phyloP scores from a whole-genome alignment of 192 early-diverging fungal genomes.

The Coemansia sp. region DNA sequence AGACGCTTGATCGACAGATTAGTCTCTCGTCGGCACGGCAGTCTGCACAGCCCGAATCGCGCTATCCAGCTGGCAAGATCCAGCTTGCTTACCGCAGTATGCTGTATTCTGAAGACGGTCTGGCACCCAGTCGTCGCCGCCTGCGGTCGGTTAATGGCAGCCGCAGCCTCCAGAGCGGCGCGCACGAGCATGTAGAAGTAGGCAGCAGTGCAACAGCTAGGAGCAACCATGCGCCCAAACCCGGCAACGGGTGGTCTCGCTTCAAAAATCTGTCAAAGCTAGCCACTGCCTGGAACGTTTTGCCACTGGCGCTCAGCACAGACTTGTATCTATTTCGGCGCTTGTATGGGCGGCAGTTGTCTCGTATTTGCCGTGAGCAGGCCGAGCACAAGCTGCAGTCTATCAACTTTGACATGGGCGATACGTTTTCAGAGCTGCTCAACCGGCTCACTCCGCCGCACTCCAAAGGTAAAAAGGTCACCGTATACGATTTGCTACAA shows the following conservation, averaged over 20 bases:
- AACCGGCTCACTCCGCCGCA: slow-evolving; percentile 21
- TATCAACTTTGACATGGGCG: slow-evolving; percentile 47
- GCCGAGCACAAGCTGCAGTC: slow-evolving; percentile 51
- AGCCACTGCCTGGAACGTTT: slow-evolving; percentile 42
- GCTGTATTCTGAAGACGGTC: slow-evolving; percentile 21
- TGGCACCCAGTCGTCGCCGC: slow-evolving; percentile 37
- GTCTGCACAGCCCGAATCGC: not conserved
- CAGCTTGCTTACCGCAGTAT: slow-evolving; percentile 30
- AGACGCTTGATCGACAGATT: not conserved
- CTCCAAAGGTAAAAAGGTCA: slow-evolving; percentile 30
- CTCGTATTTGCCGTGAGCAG: slow-evolving; percentile 49
- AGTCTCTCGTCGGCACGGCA: not conserved
- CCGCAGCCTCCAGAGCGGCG: not conserved
- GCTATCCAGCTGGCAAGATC: slow-evolving; percentile 21
- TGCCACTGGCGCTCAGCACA: slow-evolving; percentile 37
- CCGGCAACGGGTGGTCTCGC: not conserved
- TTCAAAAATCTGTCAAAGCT: slow-evolving; percentile 31
- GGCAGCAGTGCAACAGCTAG: not conserved
- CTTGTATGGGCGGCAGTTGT: slow-evolving; percentile 44
- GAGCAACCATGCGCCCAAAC: not conserved
- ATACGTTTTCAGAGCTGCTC: slow-evolving; percentile 44
- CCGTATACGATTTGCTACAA: slow-evolving; percentile 40
- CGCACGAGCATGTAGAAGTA: not conserved
- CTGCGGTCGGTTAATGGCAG: slow-evolving; percentile 29
- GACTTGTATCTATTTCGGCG: slow-evolving; percentile 39